phyloP scores from a whole-genome alignment of 805 yeast genomes.

The Candida tibetensis region DNA sequence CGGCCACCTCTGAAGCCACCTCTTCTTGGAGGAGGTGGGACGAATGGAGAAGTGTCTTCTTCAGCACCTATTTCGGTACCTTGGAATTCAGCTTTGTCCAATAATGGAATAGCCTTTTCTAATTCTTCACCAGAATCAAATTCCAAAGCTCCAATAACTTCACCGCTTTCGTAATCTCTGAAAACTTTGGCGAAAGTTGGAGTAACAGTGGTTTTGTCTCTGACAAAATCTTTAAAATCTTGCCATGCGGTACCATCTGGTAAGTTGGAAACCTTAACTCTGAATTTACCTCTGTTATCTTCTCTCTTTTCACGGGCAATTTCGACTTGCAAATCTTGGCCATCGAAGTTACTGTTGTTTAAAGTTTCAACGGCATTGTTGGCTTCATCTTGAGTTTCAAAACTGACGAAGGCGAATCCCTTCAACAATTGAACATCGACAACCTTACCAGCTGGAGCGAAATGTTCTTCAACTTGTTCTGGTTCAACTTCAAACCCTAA shows the following conservation, averaged over 20 bases:
- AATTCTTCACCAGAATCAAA: conserved; percentile 69
- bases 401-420: conserved; percentile 90
- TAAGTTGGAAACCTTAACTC: conserved; percentile 66
- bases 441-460: conserved; percentile 63
- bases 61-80: conserved; percentile 72
- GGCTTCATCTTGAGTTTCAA: conserved; percentile 59
- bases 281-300: conserved; percentile 67
- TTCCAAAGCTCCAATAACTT: conserved; percentile 51
- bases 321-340: conserved; percentile 50
- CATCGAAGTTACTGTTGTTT: conserved; percentile 46
- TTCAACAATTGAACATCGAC: conserved; percentile 68
- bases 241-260: conserved; percentile 84
- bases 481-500: conserved; percentile 49
- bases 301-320: conserved; percentile 55
- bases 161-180: conserved; percentile 47
- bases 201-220: conserved; percentile 64
- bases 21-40: conserved; percentile 49
- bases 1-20: conserved; percentile 36
- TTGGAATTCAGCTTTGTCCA: conserved; percentile 69
- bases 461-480: conserved; percentile 67
- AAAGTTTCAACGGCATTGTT: conserved; percentile 47
- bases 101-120: conserved; percentile 66
- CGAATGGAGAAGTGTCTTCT: conserved; percentile 67
- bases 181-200: conserved; percentile 59
- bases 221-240: conserved; percentile 84